Conservation (phyloP, 805 yeast genomes). For the Maudiozyma serrabonitensis region DNA sequence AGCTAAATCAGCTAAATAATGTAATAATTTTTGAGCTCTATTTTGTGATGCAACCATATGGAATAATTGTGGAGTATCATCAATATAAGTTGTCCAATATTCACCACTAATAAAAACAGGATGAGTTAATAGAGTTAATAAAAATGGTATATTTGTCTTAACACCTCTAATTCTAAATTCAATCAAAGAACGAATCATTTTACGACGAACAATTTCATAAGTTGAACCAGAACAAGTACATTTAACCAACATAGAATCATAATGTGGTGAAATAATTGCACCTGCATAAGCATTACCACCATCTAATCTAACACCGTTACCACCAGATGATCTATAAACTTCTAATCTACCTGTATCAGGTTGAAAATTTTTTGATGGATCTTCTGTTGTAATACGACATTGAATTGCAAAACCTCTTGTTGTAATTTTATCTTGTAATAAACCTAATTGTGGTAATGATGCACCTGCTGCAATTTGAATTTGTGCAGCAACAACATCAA, state of each 20-base stretch:
- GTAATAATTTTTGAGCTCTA: constrained; percentile 89
- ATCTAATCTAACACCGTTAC: constrained; percentile 97
- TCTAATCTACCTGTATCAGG: constrained; percentile 98
- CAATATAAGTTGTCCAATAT: constrained; percentile 98
- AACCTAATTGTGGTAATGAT: constrained; percentile 78
- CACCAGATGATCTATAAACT: constrained; percentile 97
- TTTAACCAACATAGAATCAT: constrained; percentile 96
- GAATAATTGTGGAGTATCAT: constrained; percentile 93
- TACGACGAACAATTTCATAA: constrained; percentile 91
- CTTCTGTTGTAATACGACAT: constrained; percentile 98
- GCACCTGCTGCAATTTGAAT: constrained; percentile 99
- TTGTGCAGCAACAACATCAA: constrained; percentile 95
- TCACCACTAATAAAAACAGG: constrained; percentile 76
- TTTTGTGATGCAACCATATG: constrained; percentile 91
- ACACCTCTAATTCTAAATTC: constrained; percentile 99
- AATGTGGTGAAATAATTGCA: constrained; percentile 90
- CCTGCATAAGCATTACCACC: constrained; percentile 99
- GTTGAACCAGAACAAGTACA: constrained; percentile 97
- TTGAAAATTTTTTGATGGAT: constrained; percentile 91
- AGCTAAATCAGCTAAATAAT: constrained; percentile 84
- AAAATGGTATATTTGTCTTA: constrained; percentile 94
- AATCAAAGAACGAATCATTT: constrained; percentile 92
- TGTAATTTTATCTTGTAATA: constrained; percentile 88
- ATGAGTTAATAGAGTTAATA: constrained; percentile 82
- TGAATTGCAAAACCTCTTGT: constrained; percentile 97